These are phyloP conservation scores for Williopsis jadinii DNA, from an alignment of 1,139 yeast species.

Conservation along the genomic window DNA sequence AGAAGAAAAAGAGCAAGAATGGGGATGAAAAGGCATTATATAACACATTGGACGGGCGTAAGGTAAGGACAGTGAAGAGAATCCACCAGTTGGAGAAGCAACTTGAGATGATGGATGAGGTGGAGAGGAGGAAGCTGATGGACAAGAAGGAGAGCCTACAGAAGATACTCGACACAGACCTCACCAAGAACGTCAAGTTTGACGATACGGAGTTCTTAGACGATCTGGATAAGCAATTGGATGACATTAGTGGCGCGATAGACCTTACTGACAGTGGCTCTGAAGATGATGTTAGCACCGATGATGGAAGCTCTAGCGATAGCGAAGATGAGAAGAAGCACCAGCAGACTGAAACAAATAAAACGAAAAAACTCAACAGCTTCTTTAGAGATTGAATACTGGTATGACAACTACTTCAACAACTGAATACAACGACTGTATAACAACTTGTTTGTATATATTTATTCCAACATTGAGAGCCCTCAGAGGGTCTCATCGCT, in stretches of 20 bases:
- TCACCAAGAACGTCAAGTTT: constrained; percentile 22
- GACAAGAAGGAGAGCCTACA: constrained; percentile 29
- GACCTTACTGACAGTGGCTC: constrained; percentile 1
- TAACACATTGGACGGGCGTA: constrained; percentile 32
- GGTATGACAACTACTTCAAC: no score
- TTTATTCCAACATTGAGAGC: no score
- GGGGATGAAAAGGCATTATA: constrained; percentile 24
- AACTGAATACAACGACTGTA: no score
- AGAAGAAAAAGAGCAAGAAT: constrained; percentile 18
- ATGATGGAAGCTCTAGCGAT: constrained; percentile 6
- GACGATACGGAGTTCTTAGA: constrained; percentile 31
- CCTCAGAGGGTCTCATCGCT: no score
- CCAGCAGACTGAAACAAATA: no score
- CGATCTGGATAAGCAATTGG: constrained; percentile 27
- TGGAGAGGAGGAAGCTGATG: constrained; percentile 16
- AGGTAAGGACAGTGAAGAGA: constrained; percentile 27
- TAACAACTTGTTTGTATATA: no score
- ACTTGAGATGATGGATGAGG: constrained; percentile 24
- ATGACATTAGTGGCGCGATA: constrained; percentile 19
- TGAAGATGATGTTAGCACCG: background rate
- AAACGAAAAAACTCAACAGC: no score
- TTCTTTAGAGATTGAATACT: no score
- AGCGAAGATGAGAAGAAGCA: constrained; percentile 1
- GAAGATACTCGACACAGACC: constrained; percentile 23
- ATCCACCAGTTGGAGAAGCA: constrained; percentile 30